Evolutionary conservation across 2,329 filamentous ascomycete species (phyloP).

Genomic region (Hypoxylon sp.): DNA sequence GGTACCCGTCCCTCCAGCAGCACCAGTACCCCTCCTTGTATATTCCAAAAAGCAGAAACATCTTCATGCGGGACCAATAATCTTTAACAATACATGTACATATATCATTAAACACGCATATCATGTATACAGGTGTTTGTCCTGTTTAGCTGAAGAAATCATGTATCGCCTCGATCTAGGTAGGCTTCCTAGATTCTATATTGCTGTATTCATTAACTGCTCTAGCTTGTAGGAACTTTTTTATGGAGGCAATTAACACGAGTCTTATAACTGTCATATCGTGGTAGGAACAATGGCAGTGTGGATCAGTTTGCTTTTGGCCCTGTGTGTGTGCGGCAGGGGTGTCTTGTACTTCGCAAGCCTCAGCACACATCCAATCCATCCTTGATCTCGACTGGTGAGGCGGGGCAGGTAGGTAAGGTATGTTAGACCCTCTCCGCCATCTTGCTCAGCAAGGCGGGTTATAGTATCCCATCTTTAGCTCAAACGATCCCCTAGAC

Average conservation of each 20-base stretch:
- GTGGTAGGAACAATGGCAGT: too few relatives aligned
- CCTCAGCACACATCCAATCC: conserved; percentile 22
- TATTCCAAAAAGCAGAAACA: background rate
- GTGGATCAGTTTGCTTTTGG: conserved; percentile 32
- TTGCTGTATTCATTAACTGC: background rate
- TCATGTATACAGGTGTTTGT: conserved; percentile 4
- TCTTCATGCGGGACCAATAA: conserved; percentile 2
- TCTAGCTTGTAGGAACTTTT: background rate
- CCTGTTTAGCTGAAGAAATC: background rate
- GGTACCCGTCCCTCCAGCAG: conserved; percentile 38
- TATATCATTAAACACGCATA: background rate
- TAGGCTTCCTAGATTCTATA: background rate
- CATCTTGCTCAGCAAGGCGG: conserved; percentile 28
- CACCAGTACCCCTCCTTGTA: background rate
- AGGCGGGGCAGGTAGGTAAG: conserved; percentile 22
- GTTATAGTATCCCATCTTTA: conserved; percentile 10
- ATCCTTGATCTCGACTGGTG: conserved; percentile 8
- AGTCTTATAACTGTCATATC: conserved; percentile 13
- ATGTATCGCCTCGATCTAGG: background rate
- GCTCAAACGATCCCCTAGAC: conserved; percentile 23
- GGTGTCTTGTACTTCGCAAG: conserved; percentile 19
- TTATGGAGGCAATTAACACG: conserved; percentile 9
- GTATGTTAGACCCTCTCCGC: conserved; percentile 8
- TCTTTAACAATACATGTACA: conserved; percentile 1
- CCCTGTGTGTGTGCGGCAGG: conserved; percentile 24